These are phyloP conservation scores for Yamadazyma tumulicola DNA, from an alignment of 805 yeast genomes.

Conservation along the genomic window DNA sequence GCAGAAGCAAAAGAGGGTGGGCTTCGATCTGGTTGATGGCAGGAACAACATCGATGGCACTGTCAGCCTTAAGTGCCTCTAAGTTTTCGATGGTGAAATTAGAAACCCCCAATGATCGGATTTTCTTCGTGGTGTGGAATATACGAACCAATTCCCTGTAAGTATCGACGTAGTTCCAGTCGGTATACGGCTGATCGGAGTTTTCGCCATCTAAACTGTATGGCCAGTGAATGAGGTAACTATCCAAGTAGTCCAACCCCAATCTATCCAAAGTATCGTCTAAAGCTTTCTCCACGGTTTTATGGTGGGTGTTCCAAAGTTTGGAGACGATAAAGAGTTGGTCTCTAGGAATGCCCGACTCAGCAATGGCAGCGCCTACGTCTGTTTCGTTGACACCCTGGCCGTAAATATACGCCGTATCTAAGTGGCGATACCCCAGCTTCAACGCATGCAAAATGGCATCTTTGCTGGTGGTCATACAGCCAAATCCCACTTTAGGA, in stretches of 20 bases:
- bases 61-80: conserved; percentile 65
- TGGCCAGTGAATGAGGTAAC: conserved; percentile 74
- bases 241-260: conserved; percentile 52
- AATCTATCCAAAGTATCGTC: conserved; percentile 39
- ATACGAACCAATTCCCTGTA: conserved; percentile 58
- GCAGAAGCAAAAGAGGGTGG: conserved; percentile 84
- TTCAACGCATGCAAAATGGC: conserved; percentile 66
- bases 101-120: conserved; percentile 64
- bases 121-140: conserved; percentile 55
- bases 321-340: conserved; percentile 78
- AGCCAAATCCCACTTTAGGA: conserved; percentile 14
- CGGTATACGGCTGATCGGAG: conserved; percentile 12
- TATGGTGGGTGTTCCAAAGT: conserved; percentile 71
- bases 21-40: conserved; percentile 73
- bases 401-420: conserved; percentile 69
- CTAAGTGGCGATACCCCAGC: conserved; percentile 73
- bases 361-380: conserved; percentile 65
- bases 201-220: conserved; percentile 49
- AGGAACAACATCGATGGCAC: conserved; percentile 51
- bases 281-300: conserved; percentile 14
- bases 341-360: conserved; percentile 67
- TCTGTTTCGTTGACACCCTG: conserved; percentile 50
- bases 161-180: conserved; percentile 60
- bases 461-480: conserved; percentile 9
- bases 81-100: conserved; percentile 56